phyloP scores from a whole-genome alignment of 768 basidiomycete genomes.

The Agaricus blazei region DNA sequence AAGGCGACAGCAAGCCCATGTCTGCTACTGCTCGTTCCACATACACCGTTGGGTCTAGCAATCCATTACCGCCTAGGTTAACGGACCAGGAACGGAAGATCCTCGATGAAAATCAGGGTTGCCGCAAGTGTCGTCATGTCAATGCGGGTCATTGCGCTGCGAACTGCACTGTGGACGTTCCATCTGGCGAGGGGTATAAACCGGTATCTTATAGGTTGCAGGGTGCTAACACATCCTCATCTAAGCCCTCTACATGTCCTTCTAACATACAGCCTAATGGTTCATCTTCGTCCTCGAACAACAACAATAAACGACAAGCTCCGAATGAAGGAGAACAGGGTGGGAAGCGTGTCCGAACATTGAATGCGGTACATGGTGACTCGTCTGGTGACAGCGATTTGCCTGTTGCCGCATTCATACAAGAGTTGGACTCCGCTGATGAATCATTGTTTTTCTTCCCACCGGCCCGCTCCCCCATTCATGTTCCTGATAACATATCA shows the following conservation, averaged over 20 bases:
- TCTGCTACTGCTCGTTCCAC: no score
- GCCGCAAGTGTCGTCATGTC: background rate
- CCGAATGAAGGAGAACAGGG: no score
- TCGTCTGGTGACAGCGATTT: background rate
- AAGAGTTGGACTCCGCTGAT: background rate
- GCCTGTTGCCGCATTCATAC: background rate
- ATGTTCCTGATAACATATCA: no score
- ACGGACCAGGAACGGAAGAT: background rate
- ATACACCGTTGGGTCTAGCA: background rate
- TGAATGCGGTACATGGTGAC: background rate
- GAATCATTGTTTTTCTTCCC: no score
- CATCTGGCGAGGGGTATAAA: background rate
- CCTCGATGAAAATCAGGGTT: background rate
- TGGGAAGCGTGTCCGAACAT: background rate
- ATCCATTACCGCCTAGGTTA: background rate
- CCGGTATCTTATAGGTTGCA: background rate
- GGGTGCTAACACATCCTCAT: no score
- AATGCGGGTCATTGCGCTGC: background rate
- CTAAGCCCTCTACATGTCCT: no score
- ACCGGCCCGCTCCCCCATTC: no score
- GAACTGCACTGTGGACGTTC: background rate
- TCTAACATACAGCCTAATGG: no score
- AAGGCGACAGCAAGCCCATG: no score
- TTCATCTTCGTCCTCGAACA: no score
- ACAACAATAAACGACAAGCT: no score